Percentiles rank a stretch among this genome's conserved stretches.
These are phyloP conservation scores for Fomes fomentarius DNA, from an alignment of 1,284 basidiomycete genomes.

Conservation along the genomic window DNA sequence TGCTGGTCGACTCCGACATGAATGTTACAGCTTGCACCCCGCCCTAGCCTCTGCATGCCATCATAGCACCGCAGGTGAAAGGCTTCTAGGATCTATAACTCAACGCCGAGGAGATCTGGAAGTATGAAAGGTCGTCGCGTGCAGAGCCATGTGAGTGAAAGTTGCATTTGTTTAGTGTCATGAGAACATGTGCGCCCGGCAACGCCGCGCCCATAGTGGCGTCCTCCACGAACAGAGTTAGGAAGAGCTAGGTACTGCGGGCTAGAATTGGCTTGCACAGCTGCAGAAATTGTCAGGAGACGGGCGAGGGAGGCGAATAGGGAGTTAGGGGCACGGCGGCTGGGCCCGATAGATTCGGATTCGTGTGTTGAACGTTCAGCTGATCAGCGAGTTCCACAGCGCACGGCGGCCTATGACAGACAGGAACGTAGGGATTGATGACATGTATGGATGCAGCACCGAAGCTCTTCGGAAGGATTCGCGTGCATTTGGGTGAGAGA, in stretches of 20 bases:
- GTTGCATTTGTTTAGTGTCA: conserved; percentile 5
- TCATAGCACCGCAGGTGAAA: neutral
- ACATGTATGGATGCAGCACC: neutral
- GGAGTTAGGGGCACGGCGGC: neutral
- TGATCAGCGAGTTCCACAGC: conserved; percentile 1
- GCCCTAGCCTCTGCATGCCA: too few relatives aligned
- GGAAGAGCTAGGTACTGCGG: conserved; percentile 11
- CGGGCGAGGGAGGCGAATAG: neutral
- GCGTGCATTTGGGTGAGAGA: conserved; percentile 15
- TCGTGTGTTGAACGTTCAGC: conserved; percentile 4
- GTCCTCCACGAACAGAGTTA: conserved; percentile 9
- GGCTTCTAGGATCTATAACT: neutral
- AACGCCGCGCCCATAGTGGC: conserved; percentile 1
- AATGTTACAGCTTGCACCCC: too few relatives aligned
- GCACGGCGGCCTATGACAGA: neutral
- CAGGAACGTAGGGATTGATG: neutral
- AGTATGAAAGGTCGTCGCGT: conserved; percentile 4
- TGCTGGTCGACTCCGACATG: too few relatives aligned
- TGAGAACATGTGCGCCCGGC: conserved; percentile 8
- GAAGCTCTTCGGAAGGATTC: conserved; percentile 15
- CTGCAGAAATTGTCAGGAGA: conserved; percentile 11
- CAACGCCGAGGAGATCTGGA: neutral
- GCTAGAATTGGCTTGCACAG: conserved; percentile 15
- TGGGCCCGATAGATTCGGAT: conserved; percentile 12
- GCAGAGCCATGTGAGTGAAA: conserved; percentile 19